Conservation (phyloP, 106 monocot species). For the Gastrodia elata region DNA sequence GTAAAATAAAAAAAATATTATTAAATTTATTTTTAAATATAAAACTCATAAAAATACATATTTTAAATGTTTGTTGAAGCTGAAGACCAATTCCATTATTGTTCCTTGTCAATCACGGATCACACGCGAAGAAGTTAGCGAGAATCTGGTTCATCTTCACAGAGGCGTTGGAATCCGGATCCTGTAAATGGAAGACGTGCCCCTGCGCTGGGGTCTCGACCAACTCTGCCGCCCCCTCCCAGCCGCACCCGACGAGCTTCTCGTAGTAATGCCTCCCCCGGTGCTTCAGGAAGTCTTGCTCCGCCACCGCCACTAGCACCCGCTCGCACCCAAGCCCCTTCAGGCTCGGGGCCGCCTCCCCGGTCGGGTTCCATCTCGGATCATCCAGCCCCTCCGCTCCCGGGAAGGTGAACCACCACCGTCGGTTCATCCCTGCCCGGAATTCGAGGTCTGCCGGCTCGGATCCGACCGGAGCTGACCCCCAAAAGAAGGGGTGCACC, state of each 20-base stretch:
- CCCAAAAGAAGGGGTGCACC: constrained; percentile 21
- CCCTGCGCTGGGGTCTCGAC: background rate
- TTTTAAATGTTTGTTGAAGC: too few relatives aligned
- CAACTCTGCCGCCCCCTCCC: constrained; percentile 9
- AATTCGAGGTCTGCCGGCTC: constrained; percentile 19
- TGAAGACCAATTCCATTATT: too few relatives aligned
- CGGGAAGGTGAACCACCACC: constrained; percentile 27
- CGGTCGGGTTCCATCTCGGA: constrained; percentile 24
- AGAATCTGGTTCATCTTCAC: background rate
- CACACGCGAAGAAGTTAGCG: background rate
- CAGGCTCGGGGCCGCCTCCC: constrained; percentile 5
- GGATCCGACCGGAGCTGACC: constrained; percentile 20
- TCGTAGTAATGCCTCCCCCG: constrained; percentile 10
- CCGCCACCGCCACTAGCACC: constrained; percentile 12
- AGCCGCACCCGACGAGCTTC: background rate
- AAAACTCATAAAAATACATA: too few relatives aligned
- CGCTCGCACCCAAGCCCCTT: constrained; percentile 13
- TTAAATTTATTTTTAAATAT: too few relatives aligned
- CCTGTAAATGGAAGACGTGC: constrained; percentile 1
- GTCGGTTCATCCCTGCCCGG: constrained; percentile 16
- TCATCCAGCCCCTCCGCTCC: constrained; percentile 21
- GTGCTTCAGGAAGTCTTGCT: constrained; percentile 1
- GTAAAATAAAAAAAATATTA: too few relatives aligned
- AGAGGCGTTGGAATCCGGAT: background rate
- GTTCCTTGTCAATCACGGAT: too few relatives aligned